phyloP scores from a whole-genome alignment of 257 asterid species.

The Forsythia viridissima region DNA sequence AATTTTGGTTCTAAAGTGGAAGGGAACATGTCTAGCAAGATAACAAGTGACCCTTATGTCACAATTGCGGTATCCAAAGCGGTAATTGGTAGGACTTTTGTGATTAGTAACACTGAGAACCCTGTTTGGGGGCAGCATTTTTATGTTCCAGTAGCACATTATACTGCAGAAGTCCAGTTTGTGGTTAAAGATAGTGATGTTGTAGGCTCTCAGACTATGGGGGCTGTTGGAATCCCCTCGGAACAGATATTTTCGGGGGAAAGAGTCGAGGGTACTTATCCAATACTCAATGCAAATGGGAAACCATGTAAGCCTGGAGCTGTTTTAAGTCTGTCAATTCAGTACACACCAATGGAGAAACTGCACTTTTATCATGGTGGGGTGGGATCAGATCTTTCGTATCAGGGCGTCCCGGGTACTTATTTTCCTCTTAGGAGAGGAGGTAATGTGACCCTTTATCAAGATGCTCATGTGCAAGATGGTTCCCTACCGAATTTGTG shows the following conservation, averaged over 20 bases:
- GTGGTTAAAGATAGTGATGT: slow-evolving; percentile 81
- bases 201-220: slow-evolving; percentile 79
- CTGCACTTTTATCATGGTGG: slow-evolving; percentile 58
- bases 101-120: slow-evolving; percentile 64
- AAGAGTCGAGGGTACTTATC: slow-evolving; percentile 58
- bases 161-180: slow-evolving; percentile 73
- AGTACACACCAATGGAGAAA: slow-evolving; percentile 49
- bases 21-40: slow-evolving; percentile 33
- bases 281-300: slow-evolving; percentile 44
- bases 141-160: slow-evolving; percentile 81
- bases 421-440: slow-evolving; percentile 81
- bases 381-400: slow-evolving; percentile 45
- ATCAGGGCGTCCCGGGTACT: slow-evolving; percentile 79
- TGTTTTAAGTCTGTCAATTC: slow-evolving; percentile 52
- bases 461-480: slow-evolving; percentile 78
- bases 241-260: slow-evolving; percentile 54
- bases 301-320: slow-evolving; percentile 54
- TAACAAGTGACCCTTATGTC: slow-evolving; percentile 86
- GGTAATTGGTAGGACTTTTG: slow-evolving; percentile 73
- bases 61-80: slow-evolving; percentile 69
- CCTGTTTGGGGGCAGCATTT: slow-evolving; percentile 85
- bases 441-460: slow-evolving; percentile 68
- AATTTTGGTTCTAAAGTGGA: slow-evolving; percentile 47
- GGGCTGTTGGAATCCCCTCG: slow-evolving; percentile 79
- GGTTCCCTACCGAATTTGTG: slow-evolving; percentile 52